Conservation (phyloP, 495 filamentous ascomycete species). For the Neurospora sp. region DNA sequence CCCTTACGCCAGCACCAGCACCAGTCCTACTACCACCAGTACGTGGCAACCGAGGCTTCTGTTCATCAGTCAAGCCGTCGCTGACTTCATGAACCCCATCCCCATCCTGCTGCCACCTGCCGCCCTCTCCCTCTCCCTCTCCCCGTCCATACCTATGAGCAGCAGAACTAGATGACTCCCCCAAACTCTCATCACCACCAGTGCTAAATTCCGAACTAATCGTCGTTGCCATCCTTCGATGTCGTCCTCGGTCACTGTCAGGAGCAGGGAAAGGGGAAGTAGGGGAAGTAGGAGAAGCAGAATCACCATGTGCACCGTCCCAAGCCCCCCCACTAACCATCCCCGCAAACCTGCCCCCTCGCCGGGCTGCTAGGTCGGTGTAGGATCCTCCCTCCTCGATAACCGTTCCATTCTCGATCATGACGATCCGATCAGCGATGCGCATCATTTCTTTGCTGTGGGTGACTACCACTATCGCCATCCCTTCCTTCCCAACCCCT, state of each 20-base stretch:
- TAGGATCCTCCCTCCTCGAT: constrained; percentile 54
- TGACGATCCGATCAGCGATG: constrained; percentile 57
- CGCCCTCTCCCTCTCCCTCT: too few species aligned
- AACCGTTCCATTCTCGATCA: constrained; percentile 57
- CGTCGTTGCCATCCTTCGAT: neutral
- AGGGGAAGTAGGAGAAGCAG: neutral
- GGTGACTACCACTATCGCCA: constrained; percentile 64
- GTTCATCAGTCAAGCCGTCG: too few species aligned
- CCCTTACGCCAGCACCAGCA: neutral
- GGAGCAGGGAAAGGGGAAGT: too few species aligned
- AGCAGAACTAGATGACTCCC: neutral
- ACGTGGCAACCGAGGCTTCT: too few species aligned
- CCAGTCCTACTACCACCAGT: neutral
- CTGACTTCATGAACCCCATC: too few species aligned
- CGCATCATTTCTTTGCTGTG: constrained; percentile 77
- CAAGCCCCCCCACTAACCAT: constrained; percentile 17
- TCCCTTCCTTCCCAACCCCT: constrained; percentile 1
- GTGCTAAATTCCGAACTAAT: neutral
- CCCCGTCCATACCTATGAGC: too few species aligned
- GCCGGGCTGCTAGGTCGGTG: constrained; percentile 33
- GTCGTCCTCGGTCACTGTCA: neutral
- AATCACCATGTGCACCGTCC: neutral
- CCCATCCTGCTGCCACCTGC: too few species aligned
- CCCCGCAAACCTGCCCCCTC: constrained; percentile 23
- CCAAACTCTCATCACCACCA: neutral